phyloP scores from a whole-genome alignment of 441 rosid species.

The Rhodomyrtus psidioides region DNA sequence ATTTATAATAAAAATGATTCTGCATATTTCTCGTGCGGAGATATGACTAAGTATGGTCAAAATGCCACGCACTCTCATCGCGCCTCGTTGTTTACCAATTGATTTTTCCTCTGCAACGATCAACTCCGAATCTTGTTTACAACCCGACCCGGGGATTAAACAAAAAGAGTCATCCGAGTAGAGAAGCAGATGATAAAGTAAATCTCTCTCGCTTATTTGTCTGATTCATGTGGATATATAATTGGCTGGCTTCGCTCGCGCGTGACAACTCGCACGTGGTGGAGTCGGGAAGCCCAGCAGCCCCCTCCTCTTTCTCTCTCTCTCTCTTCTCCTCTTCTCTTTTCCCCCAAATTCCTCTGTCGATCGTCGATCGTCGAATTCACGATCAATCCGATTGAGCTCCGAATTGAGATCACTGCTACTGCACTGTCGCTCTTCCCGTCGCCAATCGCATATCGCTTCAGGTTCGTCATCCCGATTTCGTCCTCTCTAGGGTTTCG shows the following conservation, averaged over 20 bases:
- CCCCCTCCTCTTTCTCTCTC: not conserved
- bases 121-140: not conserved
- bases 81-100: not conserved
- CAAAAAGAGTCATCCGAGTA: not conserved
- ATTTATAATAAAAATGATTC: not conserved
- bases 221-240: not conserved
- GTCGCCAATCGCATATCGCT: not conserved
- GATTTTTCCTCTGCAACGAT: not conserved
- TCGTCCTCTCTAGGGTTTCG: not conserved
- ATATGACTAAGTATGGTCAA: not conserved
- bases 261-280: not conserved
- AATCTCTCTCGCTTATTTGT: not conserved
- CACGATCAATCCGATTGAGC: not conserved
- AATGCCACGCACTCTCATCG: accelerated
- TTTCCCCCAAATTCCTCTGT: not conserved
- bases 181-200: not conserved
- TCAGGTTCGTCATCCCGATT: not conserved
- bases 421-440: not conserved
- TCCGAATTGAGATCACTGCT: not conserved
- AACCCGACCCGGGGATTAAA: not conserved
- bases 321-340: not conserved
- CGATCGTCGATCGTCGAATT: not conserved
- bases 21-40: accelerated
- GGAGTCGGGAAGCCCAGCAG: not conserved
- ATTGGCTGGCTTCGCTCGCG: not conserved